phyloP scores from a whole-genome alignment of 768 basidiomycete species.

The Mycena kentingensis region DNA sequence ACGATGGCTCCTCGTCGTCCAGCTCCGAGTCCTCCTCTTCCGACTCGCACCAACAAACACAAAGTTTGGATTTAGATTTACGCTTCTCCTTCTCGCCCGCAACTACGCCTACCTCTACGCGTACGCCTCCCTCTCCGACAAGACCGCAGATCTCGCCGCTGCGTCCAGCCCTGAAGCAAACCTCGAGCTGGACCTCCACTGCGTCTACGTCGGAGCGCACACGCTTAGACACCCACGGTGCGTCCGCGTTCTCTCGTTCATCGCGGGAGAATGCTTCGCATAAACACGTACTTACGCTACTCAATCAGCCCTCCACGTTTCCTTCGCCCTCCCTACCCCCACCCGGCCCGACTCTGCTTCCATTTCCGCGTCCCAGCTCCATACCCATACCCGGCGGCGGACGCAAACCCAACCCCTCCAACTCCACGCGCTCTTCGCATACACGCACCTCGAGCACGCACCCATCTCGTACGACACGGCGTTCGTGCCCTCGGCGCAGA shows the following conservation, averaged over 20 bases:
- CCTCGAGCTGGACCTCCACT: slow-evolving; percentile 16
- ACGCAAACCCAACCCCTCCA: background rate
- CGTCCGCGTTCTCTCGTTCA: background rate
- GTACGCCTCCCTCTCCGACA: background rate
- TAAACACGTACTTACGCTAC: background rate
- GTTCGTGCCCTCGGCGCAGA: slow-evolving; percentile 57
- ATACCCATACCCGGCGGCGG: background rate
- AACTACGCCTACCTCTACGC: too few relatives aligned
- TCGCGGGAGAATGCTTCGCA: background rate
- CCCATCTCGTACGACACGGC: slow-evolving; percentile 64
- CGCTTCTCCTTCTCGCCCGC: slow-evolving; percentile 1
- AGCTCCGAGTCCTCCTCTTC: background rate
- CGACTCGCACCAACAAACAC: background rate
- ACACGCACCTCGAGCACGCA: slow-evolving; percentile 54
- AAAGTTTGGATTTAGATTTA: slow-evolving; percentile 14
- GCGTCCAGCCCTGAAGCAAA: slow-evolving; percentile 21
- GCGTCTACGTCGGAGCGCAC: background rate
- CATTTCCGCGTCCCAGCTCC: background rate
- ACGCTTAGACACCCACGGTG: slow-evolving; percentile 9
- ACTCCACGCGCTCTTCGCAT: slow-evolving; percentile 64
- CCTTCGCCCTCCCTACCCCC: slow-evolving; percentile 13
- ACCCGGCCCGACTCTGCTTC: slow-evolving; percentile 13
- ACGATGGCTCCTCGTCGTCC: background rate
- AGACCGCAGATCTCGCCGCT: slow-evolving; percentile 12
- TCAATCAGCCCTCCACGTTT: slow-evolving; percentile 15